Percentiles rank a stretch among this genome's conserved stretches.
phyloP scores from a whole-genome alignment of 768 basidiomycete genomes.

The Suillus plorans region DNA sequence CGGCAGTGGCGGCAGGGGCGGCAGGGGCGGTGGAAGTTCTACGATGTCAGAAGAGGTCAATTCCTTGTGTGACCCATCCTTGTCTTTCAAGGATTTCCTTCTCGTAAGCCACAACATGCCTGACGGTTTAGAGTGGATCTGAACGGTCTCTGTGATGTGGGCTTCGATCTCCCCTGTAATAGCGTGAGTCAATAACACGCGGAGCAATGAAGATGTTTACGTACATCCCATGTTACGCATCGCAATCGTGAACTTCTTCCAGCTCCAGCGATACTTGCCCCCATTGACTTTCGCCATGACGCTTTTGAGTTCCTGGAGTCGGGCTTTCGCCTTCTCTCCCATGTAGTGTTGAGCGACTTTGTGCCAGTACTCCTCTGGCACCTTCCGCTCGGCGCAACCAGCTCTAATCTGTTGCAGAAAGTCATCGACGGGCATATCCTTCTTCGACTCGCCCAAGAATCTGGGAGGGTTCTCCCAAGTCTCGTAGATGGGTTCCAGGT shows the following conservation, averaged over 20 bases:
- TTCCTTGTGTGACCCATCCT: conserved; percentile 30
- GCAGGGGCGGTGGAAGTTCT: conserved; percentile 4
- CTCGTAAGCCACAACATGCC: conserved; percentile 55
- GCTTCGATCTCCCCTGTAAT: conserved; percentile 66
- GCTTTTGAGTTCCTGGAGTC: conserved; percentile 67
- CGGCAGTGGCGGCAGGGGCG: conserved; percentile 19
- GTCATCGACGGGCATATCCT: conserved; percentile 66
- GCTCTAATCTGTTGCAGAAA: conserved; percentile 73
- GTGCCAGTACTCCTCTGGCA: conserved; percentile 83
- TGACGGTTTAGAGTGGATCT: conserved; percentile 48
- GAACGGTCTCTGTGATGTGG: conserved; percentile 57
- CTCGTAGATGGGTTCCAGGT: conserved; percentile 66
- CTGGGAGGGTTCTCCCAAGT: conserved; percentile 66
- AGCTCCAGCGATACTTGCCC: conserved; percentile 77
- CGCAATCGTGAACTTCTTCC: conserved; percentile 80
- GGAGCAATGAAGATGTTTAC: conserved; percentile 27
- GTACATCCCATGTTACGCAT: conserved; percentile 81
- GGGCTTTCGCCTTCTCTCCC: conserved; percentile 64
- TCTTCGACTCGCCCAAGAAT: conserved; percentile 68
- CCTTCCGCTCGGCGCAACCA: conserved; percentile 67
- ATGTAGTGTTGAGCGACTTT: conserved; percentile 78
- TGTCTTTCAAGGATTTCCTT: conserved; percentile 43
- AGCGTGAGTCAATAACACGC: not conserved
- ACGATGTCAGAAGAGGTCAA: conserved; percentile 29
- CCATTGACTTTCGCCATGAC: conserved; percentile 75